These are phyloP conservation scores for Penicillium expansum DNA, from an alignment of 2,329 filamentous ascomycete genomes.

Conservation along the genomic window DNA sequence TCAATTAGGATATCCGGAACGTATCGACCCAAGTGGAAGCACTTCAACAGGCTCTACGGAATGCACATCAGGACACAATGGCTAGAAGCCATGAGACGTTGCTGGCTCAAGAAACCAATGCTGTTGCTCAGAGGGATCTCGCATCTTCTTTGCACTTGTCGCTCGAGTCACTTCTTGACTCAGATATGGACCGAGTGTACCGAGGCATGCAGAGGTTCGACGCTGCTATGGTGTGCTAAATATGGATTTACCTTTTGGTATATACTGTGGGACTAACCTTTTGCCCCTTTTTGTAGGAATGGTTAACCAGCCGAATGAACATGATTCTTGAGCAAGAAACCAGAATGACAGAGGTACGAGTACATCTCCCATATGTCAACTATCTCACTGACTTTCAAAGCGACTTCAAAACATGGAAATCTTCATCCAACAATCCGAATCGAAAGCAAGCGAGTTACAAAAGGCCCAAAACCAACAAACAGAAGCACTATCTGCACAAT, in stretches of 20 bases:
- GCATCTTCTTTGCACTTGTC: slow-evolving; percentile 32
- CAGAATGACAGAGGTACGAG: slow-evolving; percentile 34
- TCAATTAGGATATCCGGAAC: slow-evolving; percentile 32
- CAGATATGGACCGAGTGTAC: slow-evolving; percentile 30
- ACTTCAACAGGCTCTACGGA: slow-evolving; percentile 27
- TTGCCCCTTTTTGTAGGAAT: slow-evolving; percentile 26
- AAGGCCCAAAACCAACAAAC: slow-evolving; percentile 36
- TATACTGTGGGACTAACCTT: slow-evolving; percentile 6
- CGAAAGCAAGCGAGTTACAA: slow-evolving; percentile 32
- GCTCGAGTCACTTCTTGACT: slow-evolving; percentile 32
- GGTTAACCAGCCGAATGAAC: slow-evolving; percentile 28
- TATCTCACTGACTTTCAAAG: slow-evolving; percentile 29
- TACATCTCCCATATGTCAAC: too few species aligned
- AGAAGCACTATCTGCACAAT: slow-evolving; percentile 28
- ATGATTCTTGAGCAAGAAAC: slow-evolving; percentile 34
- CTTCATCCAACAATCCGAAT: slow-evolving; percentile 34
- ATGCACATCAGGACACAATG: slow-evolving; percentile 29
- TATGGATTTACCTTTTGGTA: background rate
- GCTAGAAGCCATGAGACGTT: slow-evolving; percentile 28
- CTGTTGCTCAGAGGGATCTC: slow-evolving; percentile 28
- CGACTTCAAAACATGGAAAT: slow-evolving; percentile 34
- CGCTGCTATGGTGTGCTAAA: slow-evolving; percentile 33
- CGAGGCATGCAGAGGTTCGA: slow-evolving; percentile 33
- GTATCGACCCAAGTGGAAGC: slow-evolving; percentile 23
- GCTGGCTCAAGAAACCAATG: slow-evolving; percentile 27